phyloP scores from a whole-genome alignment of 495 filamentous ascomycete genomes.

The Cercophora sp. region DNA sequence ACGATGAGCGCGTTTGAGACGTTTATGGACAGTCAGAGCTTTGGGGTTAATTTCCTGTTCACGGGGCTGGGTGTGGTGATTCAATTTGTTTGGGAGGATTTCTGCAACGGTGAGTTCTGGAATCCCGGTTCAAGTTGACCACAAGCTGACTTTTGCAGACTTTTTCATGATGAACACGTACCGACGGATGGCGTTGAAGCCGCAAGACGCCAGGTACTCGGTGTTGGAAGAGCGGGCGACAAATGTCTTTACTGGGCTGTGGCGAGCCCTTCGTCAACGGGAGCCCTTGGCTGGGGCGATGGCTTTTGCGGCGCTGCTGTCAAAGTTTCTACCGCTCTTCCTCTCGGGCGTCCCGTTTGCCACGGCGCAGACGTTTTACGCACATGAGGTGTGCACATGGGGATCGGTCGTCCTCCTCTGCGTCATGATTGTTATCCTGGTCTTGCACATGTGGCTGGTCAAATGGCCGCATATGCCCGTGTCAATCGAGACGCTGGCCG shows the following conservation, averaged over 20 bases:
- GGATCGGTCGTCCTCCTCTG: background rate
- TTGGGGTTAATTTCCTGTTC: background rate
- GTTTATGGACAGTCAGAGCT: slow-evolving; percentile 4
- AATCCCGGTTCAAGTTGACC: too few species aligned
- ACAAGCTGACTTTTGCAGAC: background rate
- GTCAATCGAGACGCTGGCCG: background rate
- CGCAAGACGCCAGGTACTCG: background rate
- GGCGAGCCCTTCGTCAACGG: background rate
- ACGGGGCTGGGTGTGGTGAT: background rate
- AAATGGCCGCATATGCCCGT: slow-evolving; percentile 4
- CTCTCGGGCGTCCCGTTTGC: background rate
- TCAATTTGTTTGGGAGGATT: background rate
- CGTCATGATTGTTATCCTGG: background rate
- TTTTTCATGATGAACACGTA: background rate
- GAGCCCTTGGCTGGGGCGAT: background rate
- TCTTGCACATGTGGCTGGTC: background rate
- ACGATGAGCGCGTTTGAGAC: background rate
- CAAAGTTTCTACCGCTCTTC: background rate
- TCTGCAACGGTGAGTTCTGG: background rate
- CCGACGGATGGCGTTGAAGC: background rate
- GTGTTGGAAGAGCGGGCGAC: background rate
- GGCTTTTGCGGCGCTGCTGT: background rate
- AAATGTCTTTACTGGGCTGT: background rate
- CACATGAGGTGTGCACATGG: slow-evolving; percentile 5
- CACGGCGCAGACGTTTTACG: background rate